phyloP scores from a whole-genome alignment of 164 flowering plant genomes.

The Saururus chinensis region DNA sequence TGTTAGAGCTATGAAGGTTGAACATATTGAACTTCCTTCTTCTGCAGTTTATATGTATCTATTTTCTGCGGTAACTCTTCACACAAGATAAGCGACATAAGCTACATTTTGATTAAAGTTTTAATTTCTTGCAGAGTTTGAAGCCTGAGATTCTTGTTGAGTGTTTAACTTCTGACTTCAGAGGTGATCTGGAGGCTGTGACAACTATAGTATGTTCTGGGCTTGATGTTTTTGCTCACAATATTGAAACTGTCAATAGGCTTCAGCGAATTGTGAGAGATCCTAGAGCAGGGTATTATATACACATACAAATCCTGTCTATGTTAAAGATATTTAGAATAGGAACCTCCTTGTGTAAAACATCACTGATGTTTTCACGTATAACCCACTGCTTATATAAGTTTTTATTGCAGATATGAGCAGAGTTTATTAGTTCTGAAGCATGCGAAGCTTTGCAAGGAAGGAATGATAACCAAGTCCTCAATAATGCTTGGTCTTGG shows the following conservation, averaged over 20 bases:
- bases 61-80: background rate
- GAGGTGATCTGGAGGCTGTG: slow-evolving; percentile 74
- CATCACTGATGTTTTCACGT: background rate
- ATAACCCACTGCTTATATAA: background rate
- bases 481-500: slow-evolving; percentile 97
- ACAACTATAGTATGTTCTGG: slow-evolving; percentile 66
- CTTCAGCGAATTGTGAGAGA: slow-evolving; percentile 91
- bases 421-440: slow-evolving; percentile 81
- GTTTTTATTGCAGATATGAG: slow-evolving; percentile 42
- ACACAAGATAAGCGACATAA: background rate
- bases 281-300: slow-evolving; percentile 76
- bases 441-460: slow-evolving; percentile 68
- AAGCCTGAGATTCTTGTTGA: slow-evolving; percentile 92
- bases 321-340: background rate
- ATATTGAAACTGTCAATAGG: slow-evolving; percentile 86
- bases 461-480: slow-evolving; percentile 84
- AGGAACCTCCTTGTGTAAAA: background rate
- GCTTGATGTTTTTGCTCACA: slow-evolving; percentile 96
- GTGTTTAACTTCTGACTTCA: slow-evolving; percentile 91
- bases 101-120: background rate
- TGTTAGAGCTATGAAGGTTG: slow-evolving; percentile 80
- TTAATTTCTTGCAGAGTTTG: slow-evolving; percentile 39
- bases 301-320: background rate
- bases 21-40: background rate
- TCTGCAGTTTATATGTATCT: background rate